These are phyloP conservation scores for Penicillium malachiteum DNA, from an alignment of 495 filamentous ascomycete genomes.

Conservation along the genomic window DNA sequence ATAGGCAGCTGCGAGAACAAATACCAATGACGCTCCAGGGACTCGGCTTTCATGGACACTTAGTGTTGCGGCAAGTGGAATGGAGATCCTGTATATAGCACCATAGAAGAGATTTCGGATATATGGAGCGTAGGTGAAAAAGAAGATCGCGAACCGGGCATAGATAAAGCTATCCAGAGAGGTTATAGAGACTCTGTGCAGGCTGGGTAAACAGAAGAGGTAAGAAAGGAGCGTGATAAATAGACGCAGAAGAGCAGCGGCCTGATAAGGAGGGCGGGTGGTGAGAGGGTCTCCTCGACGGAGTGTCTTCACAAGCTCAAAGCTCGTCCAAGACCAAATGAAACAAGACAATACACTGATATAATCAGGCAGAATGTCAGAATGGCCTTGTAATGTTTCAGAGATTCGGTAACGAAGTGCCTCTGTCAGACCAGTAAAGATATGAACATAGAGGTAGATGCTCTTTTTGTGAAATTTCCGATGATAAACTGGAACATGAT, in stretches of 20 bases:
- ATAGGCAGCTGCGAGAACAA: not conserved
- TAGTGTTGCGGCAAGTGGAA: not conserved
- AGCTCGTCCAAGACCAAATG: constrained; percentile 3
- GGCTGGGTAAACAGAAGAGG: not conserved
- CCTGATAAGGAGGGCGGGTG: constrained; percentile 1
- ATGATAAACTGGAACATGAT: too few relatives aligned
- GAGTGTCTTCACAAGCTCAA: constrained; percentile 3
- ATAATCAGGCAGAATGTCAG: not conserved
- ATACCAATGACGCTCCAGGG: constrained; percentile 1
- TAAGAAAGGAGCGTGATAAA: not conserved
- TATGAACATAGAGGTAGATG: too few relatives aligned
- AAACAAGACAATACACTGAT: constrained; percentile 2
- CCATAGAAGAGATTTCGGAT: not conserved
- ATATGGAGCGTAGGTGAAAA: constrained; percentile 1
- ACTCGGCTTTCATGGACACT: not conserved
- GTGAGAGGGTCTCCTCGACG: constrained; percentile 1
- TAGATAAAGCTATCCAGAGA: constrained; percentile 4
- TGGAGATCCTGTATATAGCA: constrained; percentile 2
- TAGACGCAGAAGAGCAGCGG: not conserved
- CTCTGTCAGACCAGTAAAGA: not conserved
- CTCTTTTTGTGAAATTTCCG: too few relatives aligned
- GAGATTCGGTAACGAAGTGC: not conserved
- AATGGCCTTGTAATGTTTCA: not conserved
- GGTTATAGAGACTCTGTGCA: constrained; percentile 4
- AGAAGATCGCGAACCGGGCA: constrained; percentile 6